These are phyloP conservation scores for Candida sanyiensis DNA, from an alignment of 805 yeast species.

Conservation along the genomic window DNA sequence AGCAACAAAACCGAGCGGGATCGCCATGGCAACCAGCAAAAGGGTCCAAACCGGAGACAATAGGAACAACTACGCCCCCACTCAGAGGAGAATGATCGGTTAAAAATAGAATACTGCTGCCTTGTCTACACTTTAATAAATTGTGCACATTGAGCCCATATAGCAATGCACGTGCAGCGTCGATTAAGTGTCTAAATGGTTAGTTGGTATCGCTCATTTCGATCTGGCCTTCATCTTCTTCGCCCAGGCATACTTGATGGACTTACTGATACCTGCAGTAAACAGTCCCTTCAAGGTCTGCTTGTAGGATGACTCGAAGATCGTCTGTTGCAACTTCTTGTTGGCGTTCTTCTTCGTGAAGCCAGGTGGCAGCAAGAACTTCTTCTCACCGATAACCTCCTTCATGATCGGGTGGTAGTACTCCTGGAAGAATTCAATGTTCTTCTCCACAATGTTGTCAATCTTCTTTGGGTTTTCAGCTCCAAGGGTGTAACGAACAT, in stretches of 20 bases:
- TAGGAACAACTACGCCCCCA: no score
- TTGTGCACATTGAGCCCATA: no score
- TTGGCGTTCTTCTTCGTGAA: slow-evolving; percentile 33
- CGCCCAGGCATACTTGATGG: slow-evolving; percentile 69
- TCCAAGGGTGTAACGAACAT: slow-evolving; percentile 74
- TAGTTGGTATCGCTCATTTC: not conserved
- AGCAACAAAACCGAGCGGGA: no score
- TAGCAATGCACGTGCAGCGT: no score
- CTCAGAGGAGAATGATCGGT: no score
- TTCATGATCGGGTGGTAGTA: slow-evolving; percentile 62
- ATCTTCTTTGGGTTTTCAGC: slow-evolving; percentile 94
- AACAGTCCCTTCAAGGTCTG: slow-evolving; percentile 81
- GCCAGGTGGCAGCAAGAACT: slow-evolving; percentile 33
- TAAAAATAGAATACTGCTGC: no score
- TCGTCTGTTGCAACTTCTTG: slow-evolving; percentile 44
- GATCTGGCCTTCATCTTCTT: slow-evolving; percentile 44
- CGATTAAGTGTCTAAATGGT: not conserved
- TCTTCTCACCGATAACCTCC: slow-evolving; percentile 31
- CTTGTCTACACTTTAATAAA: no score
- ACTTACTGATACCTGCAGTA: slow-evolving; percentile 77
- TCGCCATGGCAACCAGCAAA: no score
- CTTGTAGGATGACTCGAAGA: slow-evolving; percentile 59
- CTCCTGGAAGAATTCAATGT: slow-evolving; percentile 57
- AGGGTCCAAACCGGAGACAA: no score
- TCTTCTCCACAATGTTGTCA: slow-evolving; percentile 76